A percentile compares a stretch with the other conserved stretches of the same genome.
These are phyloP conservation scores for Trichoderma sp. DNA, from an alignment of 2,329 filamentous ascomycete genomes.

Conservation along the genomic window DNA sequence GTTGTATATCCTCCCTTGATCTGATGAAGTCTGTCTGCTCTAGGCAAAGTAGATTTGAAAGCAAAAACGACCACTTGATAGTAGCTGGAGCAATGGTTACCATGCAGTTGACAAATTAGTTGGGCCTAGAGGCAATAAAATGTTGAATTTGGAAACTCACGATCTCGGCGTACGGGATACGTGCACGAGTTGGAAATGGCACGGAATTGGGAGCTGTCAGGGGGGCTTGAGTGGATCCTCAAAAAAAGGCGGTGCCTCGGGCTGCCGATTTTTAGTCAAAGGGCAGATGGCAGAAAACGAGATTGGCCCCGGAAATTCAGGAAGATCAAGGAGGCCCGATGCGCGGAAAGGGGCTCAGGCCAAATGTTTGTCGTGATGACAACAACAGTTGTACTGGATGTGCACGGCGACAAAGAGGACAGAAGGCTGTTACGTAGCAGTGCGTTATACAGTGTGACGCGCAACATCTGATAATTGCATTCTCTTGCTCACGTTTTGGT, in stretches of 20 bases:
- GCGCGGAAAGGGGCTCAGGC: conserved; percentile 19
- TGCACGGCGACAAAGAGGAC: background rate
- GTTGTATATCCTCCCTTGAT: background rate
- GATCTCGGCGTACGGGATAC: background rate
- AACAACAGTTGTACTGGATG: background rate
- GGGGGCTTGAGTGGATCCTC: conserved; percentile 10
- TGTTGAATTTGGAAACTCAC: conserved; percentile 1
- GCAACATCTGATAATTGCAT: conserved; percentile 20
- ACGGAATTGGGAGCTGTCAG: conserved; percentile 9
- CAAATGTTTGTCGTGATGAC: background rate
- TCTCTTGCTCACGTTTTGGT: background rate
- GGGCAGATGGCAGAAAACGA: conserved; percentile 1
- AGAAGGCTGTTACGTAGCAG: background rate
- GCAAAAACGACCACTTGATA: background rate
- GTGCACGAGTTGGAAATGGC: background rate
- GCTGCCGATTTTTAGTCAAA: background rate
- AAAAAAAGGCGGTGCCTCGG: conserved; percentile 12
- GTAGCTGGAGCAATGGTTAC: background rate
- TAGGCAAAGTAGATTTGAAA: background rate
- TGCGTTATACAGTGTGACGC: conserved; percentile 5
- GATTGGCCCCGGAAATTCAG: conserved; percentile 18
- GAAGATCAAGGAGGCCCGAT: conserved; percentile 14
- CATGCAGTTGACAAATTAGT: background rate
- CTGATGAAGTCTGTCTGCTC: background rate
- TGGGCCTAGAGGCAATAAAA: background rate